Base-by-base conservation (phyloP, 2,329 filamentous ascomycete species). In the Chaetomiaceae sp. region DNA sequence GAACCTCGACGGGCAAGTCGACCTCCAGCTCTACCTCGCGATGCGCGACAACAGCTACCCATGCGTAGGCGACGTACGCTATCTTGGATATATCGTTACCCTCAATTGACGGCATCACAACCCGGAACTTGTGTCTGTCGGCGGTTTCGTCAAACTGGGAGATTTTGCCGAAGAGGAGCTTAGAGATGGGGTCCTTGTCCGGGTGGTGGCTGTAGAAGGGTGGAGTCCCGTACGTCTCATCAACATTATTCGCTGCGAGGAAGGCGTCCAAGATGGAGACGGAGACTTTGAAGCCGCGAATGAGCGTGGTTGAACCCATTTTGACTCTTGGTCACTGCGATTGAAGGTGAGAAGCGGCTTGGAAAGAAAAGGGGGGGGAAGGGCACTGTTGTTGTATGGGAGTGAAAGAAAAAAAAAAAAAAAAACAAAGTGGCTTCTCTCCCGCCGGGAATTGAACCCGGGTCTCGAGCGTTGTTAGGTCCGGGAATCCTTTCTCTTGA, bases 361-460 rank as follows among this genome's bases (percentile, higher is more conserved):
- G n/a, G n/a, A n/a, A n/a, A n/a, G n/a, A n/a, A n/a, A n/a, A n/a
- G n/a, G n/a, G n/a, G n/a, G n/a, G n/a, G n/a, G n/a, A n/a, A n/a
- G n/a, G n/a, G n/a, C n/a, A n/a, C n/a, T n/a, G n/a, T n/a, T n/a
- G n/a, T n/a, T n/a, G n/a, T n/a, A n/a, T n/a, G 13, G 2, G 11
- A 8, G 27, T 10, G 13, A 27, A 21, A 30, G 9, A 42, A 16
- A 43, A 36, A 37, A 45, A 32, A 18, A n/a, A n/a, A n/a, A 21
- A n/a, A 36, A 13, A 16, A 20, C 49, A 41, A 49, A 48, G n/a
- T 44, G 41, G 44, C 3, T 4, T 45, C 48, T 58, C 56, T 58
- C 56, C 56, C 56, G 56, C 56, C 56, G 56, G 56, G 56, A 58
- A 58, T 58, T 56, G 56, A 58, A 58, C 56, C 56, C 56, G 56